Evolutionary conservation across 225 moss, liverwort and hornwort species (phyloP), one percentile per base, ranked within the genome.

Genomic region (Lunularia cruciata): DNA sequence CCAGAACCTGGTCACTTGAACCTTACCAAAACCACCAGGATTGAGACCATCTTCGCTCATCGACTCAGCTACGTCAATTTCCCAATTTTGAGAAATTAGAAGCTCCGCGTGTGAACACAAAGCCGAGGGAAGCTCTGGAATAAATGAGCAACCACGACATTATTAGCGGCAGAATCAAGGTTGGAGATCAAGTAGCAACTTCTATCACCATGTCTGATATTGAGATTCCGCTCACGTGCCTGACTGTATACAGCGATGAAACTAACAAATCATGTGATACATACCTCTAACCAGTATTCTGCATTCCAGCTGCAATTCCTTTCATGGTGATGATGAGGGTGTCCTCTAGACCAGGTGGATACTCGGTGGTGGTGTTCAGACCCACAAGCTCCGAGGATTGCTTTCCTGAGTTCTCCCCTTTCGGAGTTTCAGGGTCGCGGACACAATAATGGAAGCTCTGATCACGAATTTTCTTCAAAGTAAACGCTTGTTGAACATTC

Each of bases 291-390:
- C 82, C 82, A 19, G 82, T 83, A 63, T 83, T 83, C 37, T 83
- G 82, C 69, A 83, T 83, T 69, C 82, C 82, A 58, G 82, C 82
- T 54, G 82, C 82, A 28, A 83, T 83, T 57, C 82, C 82, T 46
- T 83, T 83, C 82, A 83, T 83, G 28, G 82, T 83, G 19, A 83
- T 75, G 48, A 83, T 83, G 33, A 83, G 78, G 2, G 82, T 78
- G 39, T 83, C 82, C 63, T 83, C 82, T n/a, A 83, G 72, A 25
- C 82, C 82, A 42, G 82, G 82, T 12, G 82, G 75, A 23, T 57
- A 83, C 34, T 83, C 82, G 0, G 78, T 83, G 31, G 75, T 83
- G 27, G 68, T 83, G 74, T 83, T 83, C 78, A 83, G 69, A 3
- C 56, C 43, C 25, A 83, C 82, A 18, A 83, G 53, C 46, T 69